Conservation (phyloP, 495 filamentous ascomycete species). For the Pyrenula aspistea region DNA sequence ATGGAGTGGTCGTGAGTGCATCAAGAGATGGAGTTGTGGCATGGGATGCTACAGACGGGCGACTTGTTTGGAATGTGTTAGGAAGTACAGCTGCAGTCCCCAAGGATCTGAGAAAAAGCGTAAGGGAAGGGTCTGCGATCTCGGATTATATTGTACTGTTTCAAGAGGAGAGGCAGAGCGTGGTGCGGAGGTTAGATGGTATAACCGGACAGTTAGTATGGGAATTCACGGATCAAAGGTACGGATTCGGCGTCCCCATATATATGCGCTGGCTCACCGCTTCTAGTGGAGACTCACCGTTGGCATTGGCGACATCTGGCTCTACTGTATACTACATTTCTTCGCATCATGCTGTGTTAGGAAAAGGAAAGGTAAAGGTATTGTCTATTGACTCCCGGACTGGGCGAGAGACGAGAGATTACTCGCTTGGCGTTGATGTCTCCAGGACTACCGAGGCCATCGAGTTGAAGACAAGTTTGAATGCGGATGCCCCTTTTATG, state of each 20-base stretch:
- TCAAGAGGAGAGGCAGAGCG: constrained; percentile 32
- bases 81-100: not conserved
- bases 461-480: constrained; percentile 43
- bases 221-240: constrained; percentile 59
- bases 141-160: constrained; percentile 65
- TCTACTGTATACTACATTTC: constrained; percentile 67
- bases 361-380: constrained; percentile 61
- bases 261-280: no score
- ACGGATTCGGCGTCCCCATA: no score
- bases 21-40: constrained; percentile 52
- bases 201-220: constrained; percentile 64
- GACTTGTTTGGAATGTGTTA: constrained; percentile 56
- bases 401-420: constrained; percentile 28
- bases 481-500: constrained; percentile 70
- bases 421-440: constrained; percentile 34
- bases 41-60: constrained; percentile 79
- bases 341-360: constrained; percentile 53
- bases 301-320: constrained; percentile 67
- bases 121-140: constrained; percentile 18
- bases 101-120: constrained; percentile 30
- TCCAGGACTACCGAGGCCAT: constrained; percentile 47
- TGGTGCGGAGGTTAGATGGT: constrained; percentile 59
- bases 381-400: constrained; percentile 57
- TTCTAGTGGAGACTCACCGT: constrained; percentile 51
- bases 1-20: constrained; percentile 64